A percentile compares a stretch with the other conserved stretches of the same genome.
Evolutionary conservation across 2,329 filamentous ascomycete genomes (phyloP).

Genomic region (Cladophialophora carrionii): DNA sequence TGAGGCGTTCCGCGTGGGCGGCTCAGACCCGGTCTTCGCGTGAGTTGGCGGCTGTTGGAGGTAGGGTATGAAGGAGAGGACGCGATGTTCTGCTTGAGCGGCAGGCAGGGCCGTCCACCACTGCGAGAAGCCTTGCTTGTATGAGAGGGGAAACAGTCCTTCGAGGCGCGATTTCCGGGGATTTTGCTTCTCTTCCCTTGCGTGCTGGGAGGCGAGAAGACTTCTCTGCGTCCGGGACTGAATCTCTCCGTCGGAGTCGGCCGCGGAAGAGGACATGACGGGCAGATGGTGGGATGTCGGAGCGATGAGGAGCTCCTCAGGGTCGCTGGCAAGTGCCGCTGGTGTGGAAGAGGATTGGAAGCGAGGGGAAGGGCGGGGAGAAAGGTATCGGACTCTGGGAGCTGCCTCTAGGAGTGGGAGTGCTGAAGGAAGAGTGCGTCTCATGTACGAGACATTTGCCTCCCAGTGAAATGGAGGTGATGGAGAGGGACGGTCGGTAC

Average conservation of each 20-base stretch:
- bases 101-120: conserved; percentile 92
- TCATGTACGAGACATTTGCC: conserved; percentile 27
- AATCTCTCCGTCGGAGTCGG: conserved; percentile 42
- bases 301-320: conserved; percentile 26
- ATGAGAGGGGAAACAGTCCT: conserved; percentile 78
- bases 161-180: conserved; percentile 40
- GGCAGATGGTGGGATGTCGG: conserved; percentile 33
- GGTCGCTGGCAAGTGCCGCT: conserved; percentile 9
- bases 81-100: conserved; percentile 80
- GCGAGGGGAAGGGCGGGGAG: conserved; percentile 13
- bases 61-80: conserved; percentile 83
- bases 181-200: conserved; percentile 41
- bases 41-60: conserved; percentile 72
- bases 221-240: conserved; percentile 48
- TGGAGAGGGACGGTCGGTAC: neutral
- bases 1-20: conserved; percentile 47
- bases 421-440: conserved; percentile 20
- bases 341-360: conserved; percentile 27
- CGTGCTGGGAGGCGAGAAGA: conserved; percentile 54
- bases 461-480: conserved; percentile 10
- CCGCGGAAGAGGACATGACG: conserved; percentile 37
- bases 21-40: conserved; percentile 63
- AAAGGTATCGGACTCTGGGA: conserved; percentile 15
- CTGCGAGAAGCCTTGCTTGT: conserved; percentile 88
- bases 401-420: conserved; percentile 31